These are phyloP conservation scores for Beauveria scarabaeidicola DNA, from an alignment of 2,329 filamentous ascomycete species.

Conservation along the genomic window DNA sequence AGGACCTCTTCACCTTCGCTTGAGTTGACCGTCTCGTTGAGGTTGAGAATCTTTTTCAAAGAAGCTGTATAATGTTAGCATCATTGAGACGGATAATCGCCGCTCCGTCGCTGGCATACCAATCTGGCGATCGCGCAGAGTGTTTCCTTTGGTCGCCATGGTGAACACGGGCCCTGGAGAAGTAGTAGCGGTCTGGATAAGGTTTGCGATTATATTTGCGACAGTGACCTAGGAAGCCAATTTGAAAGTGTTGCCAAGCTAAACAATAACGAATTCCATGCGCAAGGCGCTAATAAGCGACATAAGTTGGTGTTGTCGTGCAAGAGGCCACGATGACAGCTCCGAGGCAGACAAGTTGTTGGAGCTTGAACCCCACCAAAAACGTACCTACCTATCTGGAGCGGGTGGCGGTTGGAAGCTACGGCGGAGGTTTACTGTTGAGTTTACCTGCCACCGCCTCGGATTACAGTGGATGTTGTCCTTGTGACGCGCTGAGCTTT, in stretches of 20 bases:
- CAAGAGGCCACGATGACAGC: slow-evolving; percentile 12
- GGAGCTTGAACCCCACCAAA: slow-evolving; percentile 11
- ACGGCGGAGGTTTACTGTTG: not conserved
- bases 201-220: not conserved
- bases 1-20: slow-evolving; percentile 55
- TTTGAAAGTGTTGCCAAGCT: not conserved
- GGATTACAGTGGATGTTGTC: no score
- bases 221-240: not conserved
- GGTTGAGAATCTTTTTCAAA: slow-evolving; percentile 89
- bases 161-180: not conserved
- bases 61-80: slow-evolving; percentile 50
- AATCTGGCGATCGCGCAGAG: slow-evolving; percentile 44
- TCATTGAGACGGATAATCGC: not conserved
- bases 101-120: slow-evolving; percentile 20
- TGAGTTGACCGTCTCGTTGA: slow-evolving; percentile 65
- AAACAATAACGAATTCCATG: not conserved
- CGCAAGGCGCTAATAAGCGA: slow-evolving; percentile 1
- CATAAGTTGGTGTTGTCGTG: not conserved
- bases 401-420: slow-evolving; percentile 1
- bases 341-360: slow-evolving; percentile 2
- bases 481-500: no score
- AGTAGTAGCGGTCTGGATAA: not conserved
- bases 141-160: slow-evolving; percentile 39
- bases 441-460: no score
- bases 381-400: not conserved